A percentile compares a stretch with the other conserved stretches of the same genome.
These are phyloP conservation scores for Metarhizium brunneum DNA, from an alignment of 2,329 filamentous ascomycete genomes.

Conservation along the genomic window DNA sequence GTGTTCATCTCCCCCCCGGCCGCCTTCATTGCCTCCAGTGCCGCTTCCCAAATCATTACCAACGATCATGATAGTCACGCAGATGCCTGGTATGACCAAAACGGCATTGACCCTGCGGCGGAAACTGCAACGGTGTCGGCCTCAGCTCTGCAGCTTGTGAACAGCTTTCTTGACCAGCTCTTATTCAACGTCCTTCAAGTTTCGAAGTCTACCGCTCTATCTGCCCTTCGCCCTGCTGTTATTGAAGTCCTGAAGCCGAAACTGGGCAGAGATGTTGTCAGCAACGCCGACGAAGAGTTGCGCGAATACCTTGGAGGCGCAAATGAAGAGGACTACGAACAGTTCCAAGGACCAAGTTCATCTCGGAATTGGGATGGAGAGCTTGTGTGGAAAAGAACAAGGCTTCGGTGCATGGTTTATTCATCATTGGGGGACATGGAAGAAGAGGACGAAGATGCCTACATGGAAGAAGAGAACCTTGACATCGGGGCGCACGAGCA, in stretches of 20 bases:
- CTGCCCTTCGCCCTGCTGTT: slow-evolving; percentile 70
- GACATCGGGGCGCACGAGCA: slow-evolving; percentile 47
- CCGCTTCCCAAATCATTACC: slow-evolving; percentile 85
- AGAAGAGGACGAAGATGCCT: slow-evolving; percentile 90
- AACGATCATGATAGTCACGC: slow-evolving; percentile 74
- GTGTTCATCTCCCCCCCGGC: slow-evolving; percentile 63
- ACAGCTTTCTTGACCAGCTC: slow-evolving; percentile 87
- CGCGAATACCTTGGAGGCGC: slow-evolving; percentile 75
- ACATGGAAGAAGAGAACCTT: slow-evolving; percentile 72
- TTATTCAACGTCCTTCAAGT: slow-evolving; percentile 82
- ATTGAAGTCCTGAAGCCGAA: slow-evolving; percentile 81
- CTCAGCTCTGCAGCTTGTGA: slow-evolving; percentile 68
- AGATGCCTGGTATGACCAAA: slow-evolving; percentile 59
- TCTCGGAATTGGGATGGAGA: slow-evolving; percentile 76
- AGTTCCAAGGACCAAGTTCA: slow-evolving; percentile 38
- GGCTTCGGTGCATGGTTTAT: slow-evolving; percentile 95
- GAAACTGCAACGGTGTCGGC: slow-evolving; percentile 65
- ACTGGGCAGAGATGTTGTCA: slow-evolving; percentile 75
- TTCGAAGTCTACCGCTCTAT: slow-evolving; percentile 68
- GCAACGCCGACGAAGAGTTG: slow-evolving; percentile 77
- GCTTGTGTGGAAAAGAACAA: slow-evolving; percentile 85
- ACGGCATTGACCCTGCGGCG: slow-evolving; percentile 53
- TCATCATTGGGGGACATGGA: slow-evolving; percentile 94
- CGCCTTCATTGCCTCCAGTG: slow-evolving; percentile 78
- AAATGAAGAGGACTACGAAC: slow-evolving; percentile 62